Conservation (phyloP, 1,284 basidiomycete genomes). For the Leccinum pallidistipes region DNA sequence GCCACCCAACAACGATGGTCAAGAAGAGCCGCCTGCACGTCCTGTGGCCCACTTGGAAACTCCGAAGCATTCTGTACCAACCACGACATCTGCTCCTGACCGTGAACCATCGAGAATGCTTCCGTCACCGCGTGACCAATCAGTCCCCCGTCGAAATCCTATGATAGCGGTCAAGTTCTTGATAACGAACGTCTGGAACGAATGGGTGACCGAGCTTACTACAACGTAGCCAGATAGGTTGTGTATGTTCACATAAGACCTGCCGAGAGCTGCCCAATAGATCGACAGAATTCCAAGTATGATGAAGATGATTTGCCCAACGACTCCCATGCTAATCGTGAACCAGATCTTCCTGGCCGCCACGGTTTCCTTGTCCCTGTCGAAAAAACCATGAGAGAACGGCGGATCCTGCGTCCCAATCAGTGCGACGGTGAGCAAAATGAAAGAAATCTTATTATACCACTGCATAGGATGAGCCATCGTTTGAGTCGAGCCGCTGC, state of each 20-base stretch:
- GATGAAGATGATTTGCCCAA: conserved; percentile 30
- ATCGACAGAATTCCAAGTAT: conserved; percentile 37
- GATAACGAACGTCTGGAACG: not conserved
- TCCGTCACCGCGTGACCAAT: conserved; percentile 45
- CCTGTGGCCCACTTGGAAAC: conserved; percentile 42
- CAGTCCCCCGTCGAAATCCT: conserved; percentile 56
- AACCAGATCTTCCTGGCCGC: conserved; percentile 35
- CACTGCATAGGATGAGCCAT: conserved; percentile 4
- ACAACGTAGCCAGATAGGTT: conserved; percentile 42
- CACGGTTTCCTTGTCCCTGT: conserved; percentile 35
- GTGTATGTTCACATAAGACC: conserved; percentile 30
- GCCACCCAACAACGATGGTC: conserved; percentile 48
- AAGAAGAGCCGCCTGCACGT: conserved; percentile 39
- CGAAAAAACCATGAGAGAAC: conserved; percentile 38
- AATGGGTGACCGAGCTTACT: conserved; percentile 25
- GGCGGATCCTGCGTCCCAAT: conserved; percentile 31
- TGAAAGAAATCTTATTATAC: conserved; percentile 7
- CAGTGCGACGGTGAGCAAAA: conserved; percentile 15
- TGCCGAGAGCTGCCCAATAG: conserved; percentile 41
- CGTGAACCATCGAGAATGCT: conserved; percentile 32
- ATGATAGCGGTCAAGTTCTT: not conserved
- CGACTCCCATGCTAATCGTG: conserved; percentile 28
- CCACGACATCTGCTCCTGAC: conserved; percentile 39
- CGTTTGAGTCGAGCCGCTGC: conserved; percentile 1
- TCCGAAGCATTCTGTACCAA: conserved; percentile 36